Base-by-base conservation (phyloP, 345 rosid genomes). In the Boechera stricta region DNA sequence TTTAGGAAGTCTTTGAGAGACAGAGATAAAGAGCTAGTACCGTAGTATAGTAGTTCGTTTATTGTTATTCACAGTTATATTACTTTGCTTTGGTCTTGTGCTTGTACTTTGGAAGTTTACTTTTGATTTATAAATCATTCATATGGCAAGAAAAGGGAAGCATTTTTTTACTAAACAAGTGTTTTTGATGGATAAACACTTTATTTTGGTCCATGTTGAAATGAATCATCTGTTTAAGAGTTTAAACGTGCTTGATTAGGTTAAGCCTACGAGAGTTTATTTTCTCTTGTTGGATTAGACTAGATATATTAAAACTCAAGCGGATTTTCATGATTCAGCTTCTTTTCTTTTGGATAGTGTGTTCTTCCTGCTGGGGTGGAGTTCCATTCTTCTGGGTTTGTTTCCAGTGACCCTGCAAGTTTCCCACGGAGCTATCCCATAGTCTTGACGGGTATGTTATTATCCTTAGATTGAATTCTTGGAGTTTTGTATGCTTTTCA, bases 341-440 rank as follows among this genome's bases (percentile, higher is more conserved):
- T 68, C 24, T 36, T 67, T 61, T 31, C 4, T 13, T 66, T 67
- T 61, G 64, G 64, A 60, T 88, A 95, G 98, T 93, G 98, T 75
- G 97, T 93, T 39, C 85, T 93, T 66, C 99, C 98, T 7, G 99
- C 97, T 67, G 99, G 99, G 2, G 95, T 93, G 57, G 86, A 74
- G 85, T 78, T 93, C 49, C 85, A 83, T 73, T 53, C 90, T 12
- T 85, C 97, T 33, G 99, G 99, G 4, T 89, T 84, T 58, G 89
- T 85, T 81, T 69, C 86, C n/a, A 82, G 64, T 58, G 87, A 90
- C 70, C 75, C 92, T 69, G 82, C 83, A 11, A 85, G 90, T 39
- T 83, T 81, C 77, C 99, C 97, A 0, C 84, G 96, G 75, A 93
- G 93, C 83, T 96, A 92, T 82, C 99, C 98, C 16, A 93, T 96